Base-by-base conservation (phyloP, 2,329 filamentous ascomycete genomes). In the Trichoderma asperellum region DNA sequence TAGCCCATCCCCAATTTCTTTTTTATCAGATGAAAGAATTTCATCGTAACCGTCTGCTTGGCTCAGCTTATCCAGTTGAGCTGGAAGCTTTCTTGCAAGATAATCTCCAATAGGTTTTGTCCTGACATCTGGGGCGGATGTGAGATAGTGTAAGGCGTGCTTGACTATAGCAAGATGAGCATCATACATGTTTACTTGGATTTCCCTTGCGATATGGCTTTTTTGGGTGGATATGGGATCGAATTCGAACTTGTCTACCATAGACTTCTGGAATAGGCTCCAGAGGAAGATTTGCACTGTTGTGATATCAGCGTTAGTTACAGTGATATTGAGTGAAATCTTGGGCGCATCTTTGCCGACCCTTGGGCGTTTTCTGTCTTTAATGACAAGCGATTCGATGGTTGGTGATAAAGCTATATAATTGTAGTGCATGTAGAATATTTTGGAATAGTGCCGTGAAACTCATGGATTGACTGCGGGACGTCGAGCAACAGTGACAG, bases 101-200 rank as follows among this genome's bases (percentile, higher is more conserved):
- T 57, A 35, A 34, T 57, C 55, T 35, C 55, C 55, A n/a, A 57
- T 57, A 10, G 29, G 55, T 11, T 34, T 57, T 18, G 55, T 57
- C 18, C 55, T 57, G 27, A 5, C 55, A 21, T 57, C 55, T 12
- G 55, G 29, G 12, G 18, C 8, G 6, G 29, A 57, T 57, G 55
- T 34, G 10, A 57, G 55, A 34, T 34, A 57, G 5, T 8, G 55
- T 10, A 57, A 10, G 3, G 55, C 27, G 7, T 57, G 55, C 16
- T 57, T 57, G 35, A 57, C 55, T 57, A 57, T 57, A 57, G 55
- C 55, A 57, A 57, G 55, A 21, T 57, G 55, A 57, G 55, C 55
- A 29, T 57, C 55, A 57, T 57, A 57, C 55, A 34, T 57, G 55
- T 57, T 57, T 18, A 57, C 55, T 18, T 57, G 55, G 8, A 57